Percentiles rank a stretch among this genome's conserved stretches.
These are phyloP conservation scores for Penicillium simplicissimum DNA, from an alignment of 495 filamentous ascomycete species.

Conservation along the genomic window DNA sequence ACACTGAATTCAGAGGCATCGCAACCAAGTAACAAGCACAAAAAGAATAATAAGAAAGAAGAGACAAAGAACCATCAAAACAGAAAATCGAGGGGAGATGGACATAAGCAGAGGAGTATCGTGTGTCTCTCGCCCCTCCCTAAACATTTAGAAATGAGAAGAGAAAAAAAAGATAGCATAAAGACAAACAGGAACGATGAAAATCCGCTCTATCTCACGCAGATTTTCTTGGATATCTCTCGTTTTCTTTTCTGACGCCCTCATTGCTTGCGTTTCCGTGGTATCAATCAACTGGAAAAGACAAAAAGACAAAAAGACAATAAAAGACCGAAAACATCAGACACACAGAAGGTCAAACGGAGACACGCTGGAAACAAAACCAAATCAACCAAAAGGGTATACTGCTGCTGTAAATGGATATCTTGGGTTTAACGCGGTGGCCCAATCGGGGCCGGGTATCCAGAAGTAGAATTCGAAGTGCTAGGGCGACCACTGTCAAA, in stretches of 20 bases:
- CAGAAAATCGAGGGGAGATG: background rate
- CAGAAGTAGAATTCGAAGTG: constrained; percentile 92
- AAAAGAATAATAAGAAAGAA: constrained; percentile 7
- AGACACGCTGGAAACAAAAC: constrained; percentile 42
- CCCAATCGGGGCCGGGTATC: constrained; percentile 88
- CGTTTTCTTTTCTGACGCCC: constrained; percentile 37
- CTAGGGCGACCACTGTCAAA: constrained; percentile 88
- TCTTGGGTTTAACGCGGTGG: constrained; percentile 71
- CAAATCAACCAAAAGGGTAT: constrained; percentile 55
- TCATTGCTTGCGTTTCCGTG: constrained; percentile 42
- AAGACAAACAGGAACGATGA: constrained; percentile 13
- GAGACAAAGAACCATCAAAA: constrained; percentile 3
- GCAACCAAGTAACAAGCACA: constrained; percentile 9
- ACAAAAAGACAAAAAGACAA: constrained; percentile 17
- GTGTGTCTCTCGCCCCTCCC: background rate
- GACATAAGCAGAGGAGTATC: constrained; percentile 4
- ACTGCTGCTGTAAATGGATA: constrained; percentile 62
- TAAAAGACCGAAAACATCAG: background rate
- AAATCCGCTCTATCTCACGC: constrained; percentile 29
- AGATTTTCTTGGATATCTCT: constrained; percentile 39
- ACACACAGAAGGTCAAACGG: constrained; percentile 15
- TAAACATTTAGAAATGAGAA: constrained; percentile 8
- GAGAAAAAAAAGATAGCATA: constrained; percentile 12
- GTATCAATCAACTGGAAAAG: constrained; percentile 43
- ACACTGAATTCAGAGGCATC: constrained; percentile 13